These are phyloP conservation scores for Apiotrichum gamsii DNA, from an alignment of 1,284 basidiomycete species.

Conservation along the genomic window DNA sequence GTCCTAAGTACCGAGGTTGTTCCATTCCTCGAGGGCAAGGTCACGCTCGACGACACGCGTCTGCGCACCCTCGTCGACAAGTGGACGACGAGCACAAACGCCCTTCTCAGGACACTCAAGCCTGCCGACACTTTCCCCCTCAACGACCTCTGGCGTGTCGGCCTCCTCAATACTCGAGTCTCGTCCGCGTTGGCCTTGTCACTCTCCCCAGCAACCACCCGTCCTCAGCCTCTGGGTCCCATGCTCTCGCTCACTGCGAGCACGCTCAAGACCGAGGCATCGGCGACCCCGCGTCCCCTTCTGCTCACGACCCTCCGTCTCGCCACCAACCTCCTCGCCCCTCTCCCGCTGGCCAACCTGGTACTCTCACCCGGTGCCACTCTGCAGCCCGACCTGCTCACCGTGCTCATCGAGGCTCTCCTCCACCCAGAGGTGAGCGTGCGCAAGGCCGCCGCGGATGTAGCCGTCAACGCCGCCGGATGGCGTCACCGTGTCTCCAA, in stretches of 20 bases:
- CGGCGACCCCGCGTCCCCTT: slow-evolving; percentile 47
- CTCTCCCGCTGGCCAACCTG: slow-evolving; percentile 53
- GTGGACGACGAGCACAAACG: slow-evolving; percentile 54
- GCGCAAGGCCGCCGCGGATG: slow-evolving; percentile 69
- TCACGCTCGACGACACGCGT: slow-evolving; percentile 28
- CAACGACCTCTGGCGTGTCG: slow-evolving; percentile 76
- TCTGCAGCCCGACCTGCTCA: slow-evolving; percentile 46
- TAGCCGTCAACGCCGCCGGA: slow-evolving; percentile 68
- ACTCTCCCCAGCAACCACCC: slow-evolving; percentile 52
- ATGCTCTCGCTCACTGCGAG: slow-evolving; percentile 48
- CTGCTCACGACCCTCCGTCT: slow-evolving; percentile 66
- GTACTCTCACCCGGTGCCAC: slow-evolving; percentile 51
- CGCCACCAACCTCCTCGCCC: slow-evolving; percentile 65
- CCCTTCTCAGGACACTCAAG: slow-evolving; percentile 53
- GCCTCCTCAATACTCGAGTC: slow-evolving; percentile 59
- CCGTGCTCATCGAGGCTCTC: slow-evolving; percentile 60
- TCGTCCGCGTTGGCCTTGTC: slow-evolving; percentile 52
- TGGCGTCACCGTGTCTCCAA: slow-evolving; percentile 56
- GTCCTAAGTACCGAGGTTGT: slow-evolving; percentile 53
- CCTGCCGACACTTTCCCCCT: slow-evolving; percentile 67
- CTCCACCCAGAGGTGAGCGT: slow-evolving; percentile 63
- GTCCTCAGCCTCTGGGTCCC: slow-evolving; percentile 54
- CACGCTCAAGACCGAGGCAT: slow-evolving; percentile 13
- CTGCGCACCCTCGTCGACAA: slow-evolving; percentile 28
- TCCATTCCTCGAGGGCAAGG: slow-evolving; percentile 60